These are phyloP conservation scores for Moelleriella libera DNA, from an alignment of 2,329 filamentous ascomycete species.

Conservation along the genomic window DNA sequence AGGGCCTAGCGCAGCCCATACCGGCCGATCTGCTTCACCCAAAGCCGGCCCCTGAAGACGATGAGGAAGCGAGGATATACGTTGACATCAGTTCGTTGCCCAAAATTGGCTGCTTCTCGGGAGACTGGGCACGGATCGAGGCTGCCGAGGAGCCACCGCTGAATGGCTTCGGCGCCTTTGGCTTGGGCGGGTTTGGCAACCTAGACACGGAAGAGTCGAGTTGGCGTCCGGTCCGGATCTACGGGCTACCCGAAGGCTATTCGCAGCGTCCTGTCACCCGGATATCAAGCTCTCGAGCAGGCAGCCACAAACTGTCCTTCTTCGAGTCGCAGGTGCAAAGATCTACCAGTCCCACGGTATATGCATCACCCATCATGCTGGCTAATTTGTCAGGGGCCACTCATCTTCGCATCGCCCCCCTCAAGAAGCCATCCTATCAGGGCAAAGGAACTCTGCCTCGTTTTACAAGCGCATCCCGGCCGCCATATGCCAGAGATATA, in stretches of 20 bases:
- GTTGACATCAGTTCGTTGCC: slow-evolving; percentile 78
- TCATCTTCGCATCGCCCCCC: slow-evolving; percentile 64
- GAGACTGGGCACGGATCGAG: slow-evolving; percentile 88
- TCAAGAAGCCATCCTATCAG: slow-evolving; percentile 38
- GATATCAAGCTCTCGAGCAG: slow-evolving; percentile 40
- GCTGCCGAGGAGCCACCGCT: slow-evolving; percentile 57
- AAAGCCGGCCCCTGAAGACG: slow-evolving; percentile 60
- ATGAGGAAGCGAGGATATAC: slow-evolving; percentile 80
- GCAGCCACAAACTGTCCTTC: slow-evolving; percentile 42
- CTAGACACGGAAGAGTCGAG: slow-evolving; percentile 41
- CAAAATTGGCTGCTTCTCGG: slow-evolving; percentile 90
- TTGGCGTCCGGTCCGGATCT: slow-evolving; percentile 81
- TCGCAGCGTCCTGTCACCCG: slow-evolving; percentile 45
- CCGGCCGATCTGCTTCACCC: slow-evolving; percentile 72
- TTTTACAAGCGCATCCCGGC: slow-evolving; percentile 39
- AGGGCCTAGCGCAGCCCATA: slow-evolving; percentile 59
- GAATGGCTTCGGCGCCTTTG: slow-evolving; percentile 52
- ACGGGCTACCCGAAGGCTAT: slow-evolving; percentile 70
- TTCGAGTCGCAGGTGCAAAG: slow-evolving; percentile 55
- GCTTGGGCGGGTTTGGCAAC: slow-evolving; percentile 46
- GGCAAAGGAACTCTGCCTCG: slow-evolving; percentile 40
- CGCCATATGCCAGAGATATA: slow-evolving; percentile 57
- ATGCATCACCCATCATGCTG: slow-evolving; percentile 74
- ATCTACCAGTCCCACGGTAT: slow-evolving; percentile 45
- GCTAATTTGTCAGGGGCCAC: slow-evolving; percentile 70